These are phyloP conservation scores for Pseudocercospora cruenta DNA, from an alignment of 2,329 filamentous ascomycete genomes.

Conservation along the genomic window DNA sequence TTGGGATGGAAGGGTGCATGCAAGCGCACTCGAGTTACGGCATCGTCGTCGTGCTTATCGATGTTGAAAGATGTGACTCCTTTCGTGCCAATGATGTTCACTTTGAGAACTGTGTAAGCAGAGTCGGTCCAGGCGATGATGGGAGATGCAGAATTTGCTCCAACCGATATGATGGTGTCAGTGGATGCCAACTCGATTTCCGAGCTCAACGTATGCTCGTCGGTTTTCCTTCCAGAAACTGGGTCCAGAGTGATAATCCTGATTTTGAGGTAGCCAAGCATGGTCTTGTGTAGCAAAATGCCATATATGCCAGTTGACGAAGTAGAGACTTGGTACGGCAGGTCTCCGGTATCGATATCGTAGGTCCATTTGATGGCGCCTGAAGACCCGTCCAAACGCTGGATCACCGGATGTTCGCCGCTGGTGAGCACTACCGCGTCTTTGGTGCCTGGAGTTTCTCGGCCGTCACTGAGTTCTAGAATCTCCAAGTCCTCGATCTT, in stretches of 20 bases:
- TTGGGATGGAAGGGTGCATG: conserved; percentile 75
- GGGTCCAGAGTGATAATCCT: conserved; percentile 75
- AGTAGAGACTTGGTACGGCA: conserved; percentile 74
- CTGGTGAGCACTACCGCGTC: conserved; percentile 72
- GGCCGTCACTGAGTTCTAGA: conserved; percentile 66
- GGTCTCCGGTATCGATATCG: conserved; percentile 64
- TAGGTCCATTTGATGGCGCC: conserved; percentile 81
- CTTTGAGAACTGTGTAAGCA: conserved; percentile 63
- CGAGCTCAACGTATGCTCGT: conserved; percentile 71
- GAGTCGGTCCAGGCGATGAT: conserved; percentile 76
- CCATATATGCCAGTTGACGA: conserved; percentile 73
- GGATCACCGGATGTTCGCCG: conserved; percentile 63
- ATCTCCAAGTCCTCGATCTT: conserved; percentile 73
- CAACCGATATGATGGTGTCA: conserved; percentile 72
- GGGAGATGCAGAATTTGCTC: conserved; percentile 73
- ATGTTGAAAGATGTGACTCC: conserved; percentile 48
- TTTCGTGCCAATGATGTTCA: conserved; percentile 68
- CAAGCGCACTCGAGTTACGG: conserved; percentile 60
- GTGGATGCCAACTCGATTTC: conserved; percentile 71
- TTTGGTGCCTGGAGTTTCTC: conserved; percentile 52
- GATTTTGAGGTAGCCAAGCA: conserved; percentile 71
- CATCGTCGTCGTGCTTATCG: conserved; percentile 40
- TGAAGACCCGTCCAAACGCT: conserved; percentile 71
- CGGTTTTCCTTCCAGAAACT: conserved; percentile 70
- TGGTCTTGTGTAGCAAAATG: conserved; percentile 70